Evolutionary conservation across 345 rosid species (phyloP), one percentile per base, ranked within the genome.

Genomic region (Dovyalis caffra): DNA sequence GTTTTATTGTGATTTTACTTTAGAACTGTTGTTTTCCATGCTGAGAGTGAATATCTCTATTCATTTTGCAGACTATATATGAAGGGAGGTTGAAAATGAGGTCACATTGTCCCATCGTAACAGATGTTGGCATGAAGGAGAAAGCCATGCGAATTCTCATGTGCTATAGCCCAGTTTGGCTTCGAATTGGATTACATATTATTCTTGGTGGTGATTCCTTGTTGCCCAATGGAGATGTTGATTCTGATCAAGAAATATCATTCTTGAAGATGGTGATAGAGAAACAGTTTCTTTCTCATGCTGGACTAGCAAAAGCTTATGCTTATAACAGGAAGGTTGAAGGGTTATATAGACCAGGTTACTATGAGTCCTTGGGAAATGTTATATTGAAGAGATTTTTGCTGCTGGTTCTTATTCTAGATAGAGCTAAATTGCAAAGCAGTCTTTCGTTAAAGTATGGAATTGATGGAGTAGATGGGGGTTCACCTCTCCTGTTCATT

Each of bases 281-380:
- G 64, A 95, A 90, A 80, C 98, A 90, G 80, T 87, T 92, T 68
- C 84, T 92, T 72, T 85, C 88, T 0, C 97, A 95, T 73, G 82
- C 83, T 47, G 97, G 88, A 25, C 81, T 95, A 21, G 92, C 95
- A 2, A 95, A 85, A 83, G 79, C 86, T 29, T 92, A 87, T 86
- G 92, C 94, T 45, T 95, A 92, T 81, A 95, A 95, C 87, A 95
- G 87, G 87, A 95, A 71, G 85, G 99, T 95, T 56, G 99, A 91
- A 65, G 98, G 99, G 64, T 81, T 95, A 73, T 92, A 91, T 31
- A 84, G 92, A 76, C 99, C 99, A 0, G 99, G 99, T 45, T 95
- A 95, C 84, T 95, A 91, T 82, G 97, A 95, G 79, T 67, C 79
- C 20, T 85, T 95, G 78, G 99, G 99, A 69, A 90, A 68, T 71